Percentiles rank a stretch among this genome's conserved stretches.
Evolutionary conservation across 225 moss, liverwort and hornwort genomes (phyloP).

Genomic region (Pseudoscleropodium purum): DNA sequence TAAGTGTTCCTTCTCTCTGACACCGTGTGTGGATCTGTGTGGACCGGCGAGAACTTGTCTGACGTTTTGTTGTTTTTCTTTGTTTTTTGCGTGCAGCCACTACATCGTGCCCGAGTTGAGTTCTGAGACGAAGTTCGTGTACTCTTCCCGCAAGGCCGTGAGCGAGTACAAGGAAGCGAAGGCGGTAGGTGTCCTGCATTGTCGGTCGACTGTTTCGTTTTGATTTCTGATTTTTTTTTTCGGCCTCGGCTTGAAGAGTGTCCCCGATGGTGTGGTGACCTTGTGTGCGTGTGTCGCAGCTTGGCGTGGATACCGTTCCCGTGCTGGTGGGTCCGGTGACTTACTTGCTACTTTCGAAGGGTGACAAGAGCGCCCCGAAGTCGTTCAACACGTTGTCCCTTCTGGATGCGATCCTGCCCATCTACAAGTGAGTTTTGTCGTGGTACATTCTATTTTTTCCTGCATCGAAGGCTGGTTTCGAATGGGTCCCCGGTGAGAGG

Average conservation of each 20-base stretch:
- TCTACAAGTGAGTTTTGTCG: neutral
- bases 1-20: neutral
- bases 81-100: neutral
- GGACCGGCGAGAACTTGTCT: neutral
- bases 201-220: neutral
- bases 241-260: neutral
- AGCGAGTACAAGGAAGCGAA: neutral
- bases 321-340: neutral
- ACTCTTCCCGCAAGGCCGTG: neutral
- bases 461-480: neutral
- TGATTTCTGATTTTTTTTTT: too few species aligned
- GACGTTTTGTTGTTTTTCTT: neutral
- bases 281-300: neutral
- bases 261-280: neutral
- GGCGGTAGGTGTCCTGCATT: neutral
- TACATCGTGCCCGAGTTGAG: neutral
- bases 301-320: neutral
- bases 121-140: neutral
- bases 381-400: too few species aligned
- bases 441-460: fast-evolving
- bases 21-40: neutral
- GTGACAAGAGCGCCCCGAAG: too few species aligned
- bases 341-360: too few species aligned
- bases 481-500: neutral
- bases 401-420: too few species aligned